These are phyloP conservation scores for Globisporangium lucens DNA, from an alignment of 352 stramenopile genomes.

Conservation along the genomic window DNA sequence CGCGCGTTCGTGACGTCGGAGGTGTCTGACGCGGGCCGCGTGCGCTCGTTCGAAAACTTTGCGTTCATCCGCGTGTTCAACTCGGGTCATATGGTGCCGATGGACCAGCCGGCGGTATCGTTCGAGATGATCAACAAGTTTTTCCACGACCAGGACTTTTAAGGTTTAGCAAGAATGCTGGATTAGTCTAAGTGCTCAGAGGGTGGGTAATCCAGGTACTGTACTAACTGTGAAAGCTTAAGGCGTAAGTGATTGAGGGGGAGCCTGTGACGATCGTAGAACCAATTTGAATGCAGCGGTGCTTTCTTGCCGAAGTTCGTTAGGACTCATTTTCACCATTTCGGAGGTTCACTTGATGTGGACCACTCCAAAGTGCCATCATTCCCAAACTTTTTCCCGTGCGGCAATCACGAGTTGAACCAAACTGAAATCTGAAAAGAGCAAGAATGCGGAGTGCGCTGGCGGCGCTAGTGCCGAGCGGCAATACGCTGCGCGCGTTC, in stretches of 20 bases:
- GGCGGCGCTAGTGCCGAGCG: slow-evolving; percentile 26
- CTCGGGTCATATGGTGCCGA: slow-evolving; percentile 93
- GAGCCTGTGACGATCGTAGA: not conserved
- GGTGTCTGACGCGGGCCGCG: slow-evolving; percentile 29
- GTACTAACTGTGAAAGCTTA: not conserved
- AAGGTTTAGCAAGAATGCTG: not conserved
- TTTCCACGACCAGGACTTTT: slow-evolving; percentile 55
- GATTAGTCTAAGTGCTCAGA: not conserved
- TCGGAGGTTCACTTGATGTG: not conserved
- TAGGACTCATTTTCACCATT: not conserved
- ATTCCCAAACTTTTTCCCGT: not conserved
- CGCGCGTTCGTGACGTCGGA: slow-evolving; percentile 28
- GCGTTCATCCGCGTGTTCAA: slow-evolving; percentile 94
- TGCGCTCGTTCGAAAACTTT: slow-evolving; percentile 64
- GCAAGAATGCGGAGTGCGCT: not conserved
- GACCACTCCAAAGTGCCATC: not conserved
- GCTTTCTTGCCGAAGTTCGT: not conserved
- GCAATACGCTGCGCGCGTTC: slow-evolving; percentile 36
- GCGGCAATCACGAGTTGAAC: not conserved
- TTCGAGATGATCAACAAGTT: slow-evolving; percentile 93
- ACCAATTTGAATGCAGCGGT: not conserved
- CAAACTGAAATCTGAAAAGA: not conserved
- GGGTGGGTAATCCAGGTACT: not conserved
- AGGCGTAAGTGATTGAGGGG: not conserved
- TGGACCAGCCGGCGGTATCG: slow-evolving; percentile 89